Evolutionary conservation across 441 rosid genomes (phyloP), one percentile per base, ranked within the genome.

Genomic region (Populus hybrid): DNA sequence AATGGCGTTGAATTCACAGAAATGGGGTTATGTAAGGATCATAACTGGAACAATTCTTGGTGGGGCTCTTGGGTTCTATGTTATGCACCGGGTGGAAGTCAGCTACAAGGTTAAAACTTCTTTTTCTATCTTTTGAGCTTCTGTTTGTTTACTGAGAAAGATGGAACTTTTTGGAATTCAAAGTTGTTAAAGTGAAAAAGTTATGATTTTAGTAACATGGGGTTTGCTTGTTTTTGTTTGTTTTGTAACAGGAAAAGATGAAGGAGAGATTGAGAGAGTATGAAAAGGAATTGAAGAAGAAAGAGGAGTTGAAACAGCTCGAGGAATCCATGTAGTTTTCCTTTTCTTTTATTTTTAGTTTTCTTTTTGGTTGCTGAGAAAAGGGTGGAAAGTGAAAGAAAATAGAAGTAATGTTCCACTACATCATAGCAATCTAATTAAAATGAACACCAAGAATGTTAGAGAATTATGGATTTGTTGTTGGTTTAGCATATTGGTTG

Each of bases 31-130:
- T 75, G 75, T 88, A 14, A 87, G 97, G 82, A 89, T 95, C 88
- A 94, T 94, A 65, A 78, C 88, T 7, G 99, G 98, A 75, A 94
- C 98, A 23, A 87, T 94, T 76, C 73, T 82, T 5, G 98, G 99
- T 0, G 99, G 99, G 12, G 72, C 85, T 76, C 86, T 94, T 4
- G 99, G 98, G 61, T 95, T 95, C 88, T 94, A 95, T 79, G 97
- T 95, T 35, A 92, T 95, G 97, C 97, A 94, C 77, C 91, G 97
- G 24, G 28, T 89, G 66, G 97, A 95, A 83, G 79, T 91, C 80
- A 86, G 84, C 87, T 91, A 94, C 85, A 92, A 91, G 94, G 97
- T 70, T 38, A 40, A 18, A 4, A 24, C 40, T 59, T 36, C 28
- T 26, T 7, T 8, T 28, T 61, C 34, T 26, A 72, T 61, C 32